Evolutionary conservation across 2,329 filamentous ascomycete genomes (phyloP).

Genomic region (Cladophialophora immunda): DNA sequence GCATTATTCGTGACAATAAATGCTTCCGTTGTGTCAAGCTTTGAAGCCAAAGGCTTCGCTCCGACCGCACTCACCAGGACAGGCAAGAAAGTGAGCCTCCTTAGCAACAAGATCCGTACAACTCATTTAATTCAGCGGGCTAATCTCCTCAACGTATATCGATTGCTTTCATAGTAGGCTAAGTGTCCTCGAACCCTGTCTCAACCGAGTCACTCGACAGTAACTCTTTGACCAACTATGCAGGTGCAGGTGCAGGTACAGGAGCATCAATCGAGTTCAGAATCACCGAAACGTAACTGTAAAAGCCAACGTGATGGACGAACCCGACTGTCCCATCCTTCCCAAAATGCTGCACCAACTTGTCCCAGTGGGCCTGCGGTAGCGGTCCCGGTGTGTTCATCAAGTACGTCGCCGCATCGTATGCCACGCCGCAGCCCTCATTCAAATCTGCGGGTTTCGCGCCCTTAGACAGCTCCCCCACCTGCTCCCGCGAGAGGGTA

Average conservation of each 20-base stretch:
- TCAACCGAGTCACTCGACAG: no score
- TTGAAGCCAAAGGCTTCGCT: no score
- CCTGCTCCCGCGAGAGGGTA: not conserved
- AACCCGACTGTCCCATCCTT: not conserved
- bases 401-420: not conserved
- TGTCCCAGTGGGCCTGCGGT: not conserved
- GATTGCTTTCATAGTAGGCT: no score
- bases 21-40: no score
- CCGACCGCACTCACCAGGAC: no score
- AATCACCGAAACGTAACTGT: not conserved
- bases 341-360: not conserved
- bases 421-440: not conserved
- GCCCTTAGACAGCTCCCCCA: not conserved
- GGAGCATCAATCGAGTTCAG: not conserved
- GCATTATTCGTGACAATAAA: no score
- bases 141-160: no score
- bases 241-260: not conserved
- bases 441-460: not conserved
- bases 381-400: not conserved
- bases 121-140: no score
- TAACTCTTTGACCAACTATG: no score
- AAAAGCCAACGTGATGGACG: not conserved
- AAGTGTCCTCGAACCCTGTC: no score
- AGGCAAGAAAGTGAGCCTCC: no score
- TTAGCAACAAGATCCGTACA: no score